A percentile compares a stretch with the other conserved stretches of the same genome.
These are phyloP conservation scores for Tillandsia fasciculata DNA, from an alignment of 176 grass and related monocot genomes.

Conservation along the genomic window DNA sequence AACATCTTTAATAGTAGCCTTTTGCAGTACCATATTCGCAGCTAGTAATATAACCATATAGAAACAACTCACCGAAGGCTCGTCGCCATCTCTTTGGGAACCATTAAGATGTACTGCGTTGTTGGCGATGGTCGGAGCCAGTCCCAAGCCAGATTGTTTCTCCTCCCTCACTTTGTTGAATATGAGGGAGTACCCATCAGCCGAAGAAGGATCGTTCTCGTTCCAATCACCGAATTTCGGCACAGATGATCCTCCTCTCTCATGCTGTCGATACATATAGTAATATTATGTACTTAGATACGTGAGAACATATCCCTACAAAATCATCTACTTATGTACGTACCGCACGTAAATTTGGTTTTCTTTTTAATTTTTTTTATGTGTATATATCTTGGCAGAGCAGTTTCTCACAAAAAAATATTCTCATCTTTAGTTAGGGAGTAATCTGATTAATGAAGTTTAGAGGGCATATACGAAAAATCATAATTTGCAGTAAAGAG, in stretches of 20 bases:
- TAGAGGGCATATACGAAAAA: too few species aligned
- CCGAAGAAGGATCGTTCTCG: constrained; percentile 67
- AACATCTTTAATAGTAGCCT: neutral
- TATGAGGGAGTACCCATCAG: constrained; percentile 76
- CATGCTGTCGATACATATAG: constrained; percentile 34
- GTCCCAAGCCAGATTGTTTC: constrained; percentile 40
- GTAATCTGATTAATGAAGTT: neutral
- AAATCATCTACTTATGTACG: too few species aligned
- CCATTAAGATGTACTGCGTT: constrained; percentile 24
- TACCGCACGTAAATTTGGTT: too few species aligned
- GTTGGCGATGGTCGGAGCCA: constrained; percentile 18
- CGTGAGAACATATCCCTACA: neutral
- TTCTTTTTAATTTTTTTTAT: too few species aligned
- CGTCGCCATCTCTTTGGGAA: constrained; percentile 33
- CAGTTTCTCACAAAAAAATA: too few species aligned
- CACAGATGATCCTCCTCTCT: constrained; percentile 63
- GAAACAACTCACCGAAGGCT: constrained; percentile 48
- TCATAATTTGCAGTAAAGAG: neutral
- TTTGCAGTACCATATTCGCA: neutral
- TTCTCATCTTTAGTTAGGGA: neutral
- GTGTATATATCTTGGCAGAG: too few species aligned
- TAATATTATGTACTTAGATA: neutral
- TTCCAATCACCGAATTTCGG: constrained; percentile 95
- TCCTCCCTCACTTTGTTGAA: constrained; percentile 75
- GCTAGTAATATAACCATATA: neutral